Evolutionary conservation across 306 rosid genomes (phyloP).

Genomic region (Cercis canadensis): DNA sequence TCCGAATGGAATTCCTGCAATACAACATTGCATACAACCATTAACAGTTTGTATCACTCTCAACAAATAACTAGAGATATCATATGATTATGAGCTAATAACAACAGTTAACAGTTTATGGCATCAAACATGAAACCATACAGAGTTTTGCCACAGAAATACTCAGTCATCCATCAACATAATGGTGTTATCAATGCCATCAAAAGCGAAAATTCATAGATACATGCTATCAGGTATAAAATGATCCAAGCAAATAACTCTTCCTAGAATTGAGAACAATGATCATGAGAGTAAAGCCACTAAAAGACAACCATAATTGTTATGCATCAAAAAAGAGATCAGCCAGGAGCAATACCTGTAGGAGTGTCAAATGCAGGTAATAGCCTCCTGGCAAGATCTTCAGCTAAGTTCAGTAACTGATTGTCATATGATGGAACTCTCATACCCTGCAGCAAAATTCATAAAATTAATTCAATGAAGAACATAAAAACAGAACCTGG

Average conservation of each 20-base stretch:
- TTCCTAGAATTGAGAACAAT: constrained; percentile 9
- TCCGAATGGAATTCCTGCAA: constrained; percentile 97
- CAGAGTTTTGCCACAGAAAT: constrained; percentile 5
- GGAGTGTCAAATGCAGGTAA: constrained; percentile 98
- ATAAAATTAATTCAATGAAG: constrained; percentile 2
- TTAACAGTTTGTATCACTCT: not conserved
- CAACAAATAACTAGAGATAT: constrained; percentile 3
- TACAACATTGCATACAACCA: constrained; percentile 15
- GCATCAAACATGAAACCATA: constrained; percentile 6
- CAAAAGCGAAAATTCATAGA: constrained; percentile 12
- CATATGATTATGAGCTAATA: not conserved
- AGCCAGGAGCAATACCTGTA: constrained; percentile 64
- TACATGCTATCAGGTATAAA: not conserved
- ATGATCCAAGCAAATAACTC: constrained; percentile 2
- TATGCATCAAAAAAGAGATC: constrained; percentile 18
- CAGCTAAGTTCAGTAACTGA: constrained; percentile 82
- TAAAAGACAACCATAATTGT: constrained; percentile 22
- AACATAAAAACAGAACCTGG: constrained; percentile 9
- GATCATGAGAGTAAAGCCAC: constrained; percentile 15
- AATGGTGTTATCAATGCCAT: constrained; percentile 28
- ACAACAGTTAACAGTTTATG: constrained; percentile 1
- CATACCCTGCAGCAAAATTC: constrained; percentile 71
- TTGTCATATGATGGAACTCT: constrained; percentile 79
- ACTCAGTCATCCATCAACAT: not conserved
- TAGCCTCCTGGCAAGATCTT: constrained; percentile 88